phyloP scores from a whole-genome alignment of 2,329 filamentous ascomycete species.

The Pyricularia grisea region DNA sequence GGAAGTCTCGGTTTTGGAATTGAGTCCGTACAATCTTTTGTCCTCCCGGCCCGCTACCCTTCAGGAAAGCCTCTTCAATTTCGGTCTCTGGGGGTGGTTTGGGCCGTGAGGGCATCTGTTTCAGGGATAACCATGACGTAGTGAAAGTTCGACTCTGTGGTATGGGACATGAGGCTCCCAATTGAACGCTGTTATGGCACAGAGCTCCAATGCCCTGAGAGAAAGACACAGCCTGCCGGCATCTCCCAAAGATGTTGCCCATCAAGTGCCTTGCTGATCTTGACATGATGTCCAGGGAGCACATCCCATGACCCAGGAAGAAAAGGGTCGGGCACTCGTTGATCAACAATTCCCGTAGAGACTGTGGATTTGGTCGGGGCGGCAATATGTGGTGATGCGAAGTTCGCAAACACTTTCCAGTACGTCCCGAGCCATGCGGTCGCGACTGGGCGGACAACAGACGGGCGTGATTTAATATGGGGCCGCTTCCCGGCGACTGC shows the following conservation, averaged over 20 bases:
- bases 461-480: background rate
- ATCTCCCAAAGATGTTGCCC: background rate
- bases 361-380: background rate
- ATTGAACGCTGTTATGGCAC: background rate
- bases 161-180: background rate
- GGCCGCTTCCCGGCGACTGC: background rate
- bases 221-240: background rate
- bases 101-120: slow-evolving; percentile 67
- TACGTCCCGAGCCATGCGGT: background rate
- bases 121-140: slow-evolving; percentile 18
- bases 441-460: background rate
- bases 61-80: slow-evolving; percentile 77
- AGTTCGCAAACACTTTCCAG: background rate
- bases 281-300: background rate
- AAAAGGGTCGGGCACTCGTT: background rate
- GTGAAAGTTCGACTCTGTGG: background rate
- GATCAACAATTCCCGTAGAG: background rate
- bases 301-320: background rate
- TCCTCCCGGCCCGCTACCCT: slow-evolving; percentile 84
- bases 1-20: background rate
- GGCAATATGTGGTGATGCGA: background rate
- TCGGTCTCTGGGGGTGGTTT: slow-evolving; percentile 65
- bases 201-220: background rate
- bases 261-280: background rate
- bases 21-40: slow-evolving; percentile 73